These are phyloP conservation scores for Dictyostelium discoideum DNA, from an alignment of 78 protist genomes.

Conservation along the genomic window DNA sequence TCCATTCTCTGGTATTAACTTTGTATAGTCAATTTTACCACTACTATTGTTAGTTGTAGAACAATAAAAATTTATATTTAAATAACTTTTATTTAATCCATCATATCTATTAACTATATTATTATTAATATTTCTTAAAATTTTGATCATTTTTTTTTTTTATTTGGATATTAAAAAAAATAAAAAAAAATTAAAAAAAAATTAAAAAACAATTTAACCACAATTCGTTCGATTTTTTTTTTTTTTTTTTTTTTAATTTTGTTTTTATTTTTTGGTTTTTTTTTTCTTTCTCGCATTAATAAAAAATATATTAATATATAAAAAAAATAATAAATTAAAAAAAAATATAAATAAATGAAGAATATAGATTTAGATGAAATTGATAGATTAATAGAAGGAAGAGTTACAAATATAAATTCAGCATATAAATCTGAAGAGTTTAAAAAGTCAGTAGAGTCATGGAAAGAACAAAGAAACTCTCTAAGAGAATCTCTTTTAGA, in stretches of 20 bases:
- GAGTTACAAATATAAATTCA: constrained; percentile 7
- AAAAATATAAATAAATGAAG: background rate
- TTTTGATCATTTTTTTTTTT: background rate
- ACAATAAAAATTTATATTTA: background rate
- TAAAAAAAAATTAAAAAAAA: no score
- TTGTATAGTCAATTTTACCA: constrained; percentile 3
- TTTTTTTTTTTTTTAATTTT: background rate
- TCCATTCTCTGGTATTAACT: constrained; percentile 36
- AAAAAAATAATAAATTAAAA: background rate
- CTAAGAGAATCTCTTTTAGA: constrained; percentile 19
- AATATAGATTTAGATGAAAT: constrained; percentile 34
- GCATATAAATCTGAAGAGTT: background rate
- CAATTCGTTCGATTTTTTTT: background rate
- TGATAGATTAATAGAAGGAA: constrained; percentile 28
- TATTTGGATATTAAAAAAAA: background rate
- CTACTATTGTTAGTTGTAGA: background rate
- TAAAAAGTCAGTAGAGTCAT: background rate
- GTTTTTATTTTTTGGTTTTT: no score
- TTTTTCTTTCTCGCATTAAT: no score
- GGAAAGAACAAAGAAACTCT: background rate
- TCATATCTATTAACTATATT: background rate
- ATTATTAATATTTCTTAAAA: background rate
- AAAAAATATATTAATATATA: no score
- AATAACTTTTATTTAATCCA: background rate
- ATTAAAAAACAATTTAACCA: no score